Evolutionary conservation across 2,329 filamentous ascomycete species (phyloP).

Genomic region (Monilinia fructicola): DNA sequence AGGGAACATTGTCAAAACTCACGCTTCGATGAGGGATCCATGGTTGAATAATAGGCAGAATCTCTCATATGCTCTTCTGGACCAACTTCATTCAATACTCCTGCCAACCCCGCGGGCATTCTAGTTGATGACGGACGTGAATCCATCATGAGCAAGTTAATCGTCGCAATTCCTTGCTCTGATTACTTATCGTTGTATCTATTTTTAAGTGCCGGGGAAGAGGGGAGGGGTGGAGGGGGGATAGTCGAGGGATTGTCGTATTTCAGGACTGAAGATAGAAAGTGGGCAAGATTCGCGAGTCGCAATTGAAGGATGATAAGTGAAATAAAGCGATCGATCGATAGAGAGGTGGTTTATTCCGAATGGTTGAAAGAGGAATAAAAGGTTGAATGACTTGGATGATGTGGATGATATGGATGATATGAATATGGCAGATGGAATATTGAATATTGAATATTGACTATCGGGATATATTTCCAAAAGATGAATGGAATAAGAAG

Average conservation of each 20-base stretch:
- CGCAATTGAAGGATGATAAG: conserved; percentile 8
- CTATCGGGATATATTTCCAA: too few relatives aligned
- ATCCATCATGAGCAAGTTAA: conserved; percentile 18
- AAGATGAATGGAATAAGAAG: not conserved
- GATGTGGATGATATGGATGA: too few relatives aligned
- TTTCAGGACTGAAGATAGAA: conserved; percentile 18
- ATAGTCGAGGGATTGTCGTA: not conserved
- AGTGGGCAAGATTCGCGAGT: conserved; percentile 18
- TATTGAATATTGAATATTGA: conserved; percentile 1
- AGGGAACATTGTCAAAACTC: conserved; percentile 30
- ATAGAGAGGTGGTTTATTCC: too few relatives aligned
- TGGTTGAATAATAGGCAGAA: conserved; percentile 51
- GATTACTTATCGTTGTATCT: conserved; percentile 15
- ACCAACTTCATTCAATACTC: conserved; percentile 48
- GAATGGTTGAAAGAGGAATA: too few relatives aligned
- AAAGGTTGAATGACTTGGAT: not conserved
- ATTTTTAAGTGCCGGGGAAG: conserved; percentile 8
- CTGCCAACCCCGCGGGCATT: conserved; percentile 49
- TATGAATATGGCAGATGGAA: too few relatives aligned
- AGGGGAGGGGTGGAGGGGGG: not conserved
- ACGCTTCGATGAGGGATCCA: conserved; percentile 52
- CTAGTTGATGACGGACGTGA: conserved; percentile 26
- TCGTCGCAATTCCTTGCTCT: conserved; percentile 6
- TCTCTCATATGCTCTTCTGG: conserved; percentile 51
- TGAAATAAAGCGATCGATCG: not conserved